Evolutionary conservation across 257 asterid species (phyloP).

Genomic region (Fraxinus pennsylvanica): DNA sequence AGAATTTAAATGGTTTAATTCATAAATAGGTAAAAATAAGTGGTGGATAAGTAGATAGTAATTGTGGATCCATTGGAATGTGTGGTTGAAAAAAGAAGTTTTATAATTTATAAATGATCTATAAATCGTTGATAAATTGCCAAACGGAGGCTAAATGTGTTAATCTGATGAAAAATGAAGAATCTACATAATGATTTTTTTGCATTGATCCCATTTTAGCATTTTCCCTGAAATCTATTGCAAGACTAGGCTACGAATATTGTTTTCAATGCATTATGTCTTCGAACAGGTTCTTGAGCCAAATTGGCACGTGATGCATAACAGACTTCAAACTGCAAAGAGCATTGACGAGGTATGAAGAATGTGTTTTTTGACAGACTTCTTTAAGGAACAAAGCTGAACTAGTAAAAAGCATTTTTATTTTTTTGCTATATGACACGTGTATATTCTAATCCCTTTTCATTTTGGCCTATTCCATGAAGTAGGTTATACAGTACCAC

Average conservation of each 20-base stretch:
- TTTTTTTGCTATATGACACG: slow-evolving; percentile 5
- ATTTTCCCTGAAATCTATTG: slow-evolving; percentile 10
- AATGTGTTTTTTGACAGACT: slow-evolving; percentile 13
- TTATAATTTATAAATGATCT: too few relatives aligned
- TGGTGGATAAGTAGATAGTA: too few relatives aligned
- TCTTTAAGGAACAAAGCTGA: slow-evolving; percentile 21
- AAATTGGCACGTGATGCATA: slow-evolving; percentile 93
- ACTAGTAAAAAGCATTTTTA: not conserved
- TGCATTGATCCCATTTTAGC: slow-evolving; percentile 7
- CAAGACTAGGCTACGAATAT: not conserved
- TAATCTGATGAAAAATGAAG: slow-evolving; percentile 12
- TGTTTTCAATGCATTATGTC: slow-evolving; percentile 6
- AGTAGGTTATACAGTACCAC: slow-evolving; percentile 89
- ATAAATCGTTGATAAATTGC: too few relatives aligned
- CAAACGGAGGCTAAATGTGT: not conserved
- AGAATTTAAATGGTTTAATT: too few relatives aligned
- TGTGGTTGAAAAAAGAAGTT: too few relatives aligned
- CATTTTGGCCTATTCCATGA: slow-evolving; percentile 23
- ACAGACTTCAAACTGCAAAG: slow-evolving; percentile 87
- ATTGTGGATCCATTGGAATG: too few relatives aligned
- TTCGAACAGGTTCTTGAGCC: slow-evolving; percentile 89
- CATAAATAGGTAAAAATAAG: too few relatives aligned
- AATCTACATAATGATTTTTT: not conserved
- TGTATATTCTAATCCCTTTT: slow-evolving; percentile 10
- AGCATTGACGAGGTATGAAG: slow-evolving; percentile 88